Evolutionary conservation across 257 asterid genomes (phyloP), one percentile per base, ranked within the genome.

Genomic region (Thymus mandschuricus): DNA sequence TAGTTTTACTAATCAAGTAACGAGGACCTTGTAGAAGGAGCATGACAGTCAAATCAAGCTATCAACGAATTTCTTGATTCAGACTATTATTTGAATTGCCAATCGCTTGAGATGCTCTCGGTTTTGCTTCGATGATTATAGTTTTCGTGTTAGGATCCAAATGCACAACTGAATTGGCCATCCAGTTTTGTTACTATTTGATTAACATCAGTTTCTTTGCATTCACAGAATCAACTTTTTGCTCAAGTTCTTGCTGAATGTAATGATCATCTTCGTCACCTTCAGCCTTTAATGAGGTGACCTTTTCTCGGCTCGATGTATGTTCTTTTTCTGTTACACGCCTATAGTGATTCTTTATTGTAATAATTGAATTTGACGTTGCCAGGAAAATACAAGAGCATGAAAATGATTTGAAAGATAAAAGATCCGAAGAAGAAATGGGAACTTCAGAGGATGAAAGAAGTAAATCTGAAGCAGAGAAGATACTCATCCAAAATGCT

Each of bases 191-290:
- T 74, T 43, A 21, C 21, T 21, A 6, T 60, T 69, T 73, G 48
- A 41, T 43, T 71, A 56, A 49, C 44, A 57, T 45, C 15, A 15
- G 33, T 75, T 70, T 79, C 21, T 35, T 13, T 64, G 28, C 13
- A 1, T 69, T 6, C 28, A 10, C 85, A 95, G 99, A 86, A 83
- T 63, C 93, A 89, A 67, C 79, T 91, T 71, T 88, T 91, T 68
- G 71, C 83, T 62, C 97, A 94, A 86, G 97, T 88, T 78, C 78
- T 89, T 63, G 96, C 86, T 78, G 99, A 94, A 84, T 94, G 99
- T 46, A 78, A 78, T 1, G 86, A 84, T 4, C 97, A 91, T 82
- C 82, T 86, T 62, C 83, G 68, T 67, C 90, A 84, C 58, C 93
- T 92, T 72, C 84, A 80, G 28, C 86, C 92, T 59, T 76, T 94